Evolutionary conservation across 768 basidiomycete genomes (phyloP).

Genomic region (Suillus cothurnatus): DNA sequence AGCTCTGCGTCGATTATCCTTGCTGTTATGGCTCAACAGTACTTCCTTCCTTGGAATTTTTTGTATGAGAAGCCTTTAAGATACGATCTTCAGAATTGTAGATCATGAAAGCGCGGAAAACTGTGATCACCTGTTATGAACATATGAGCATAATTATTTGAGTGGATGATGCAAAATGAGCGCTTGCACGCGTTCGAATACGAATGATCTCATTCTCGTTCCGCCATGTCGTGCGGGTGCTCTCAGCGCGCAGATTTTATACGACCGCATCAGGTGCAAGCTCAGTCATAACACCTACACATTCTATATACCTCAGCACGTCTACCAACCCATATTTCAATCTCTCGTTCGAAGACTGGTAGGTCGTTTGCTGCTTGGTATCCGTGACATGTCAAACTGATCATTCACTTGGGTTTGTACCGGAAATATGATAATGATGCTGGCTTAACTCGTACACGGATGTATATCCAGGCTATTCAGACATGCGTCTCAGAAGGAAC

Average conservation of each 20-base stretch:
- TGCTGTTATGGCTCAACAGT: slow-evolving; percentile 1
- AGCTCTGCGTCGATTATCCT: neutral
- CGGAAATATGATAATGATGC: neutral
- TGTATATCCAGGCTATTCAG: slow-evolving; percentile 70
- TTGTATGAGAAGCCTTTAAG: neutral
- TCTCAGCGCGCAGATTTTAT: slow-evolving; percentile 16
- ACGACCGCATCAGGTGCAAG: slow-evolving; percentile 16
- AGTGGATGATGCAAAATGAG: neutral
- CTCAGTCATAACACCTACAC: slow-evolving; percentile 36
- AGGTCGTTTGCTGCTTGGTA: slow-evolving; percentile 22
- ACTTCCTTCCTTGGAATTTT: neutral
- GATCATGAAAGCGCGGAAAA: neutral
- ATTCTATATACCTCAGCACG: slow-evolving; percentile 70
- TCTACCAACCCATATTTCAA: slow-evolving; percentile 89
- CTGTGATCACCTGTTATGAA: neutral
- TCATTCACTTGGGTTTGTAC: slow-evolving; percentile 1
- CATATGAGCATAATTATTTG: neutral
- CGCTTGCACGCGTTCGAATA: slow-evolving; percentile 3
- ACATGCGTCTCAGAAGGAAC: slow-evolving; percentile 62
- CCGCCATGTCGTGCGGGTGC: slow-evolving; percentile 33
- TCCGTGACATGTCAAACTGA: neutral
- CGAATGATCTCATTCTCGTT: slow-evolving; percentile 31
- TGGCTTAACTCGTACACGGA: slow-evolving; percentile 36
- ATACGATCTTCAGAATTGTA: neutral
- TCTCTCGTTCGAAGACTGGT: slow-evolving; percentile 91